phyloP scores from a whole-genome alignment of 257 asterid genomes.

The Solanum commersonii region DNA sequence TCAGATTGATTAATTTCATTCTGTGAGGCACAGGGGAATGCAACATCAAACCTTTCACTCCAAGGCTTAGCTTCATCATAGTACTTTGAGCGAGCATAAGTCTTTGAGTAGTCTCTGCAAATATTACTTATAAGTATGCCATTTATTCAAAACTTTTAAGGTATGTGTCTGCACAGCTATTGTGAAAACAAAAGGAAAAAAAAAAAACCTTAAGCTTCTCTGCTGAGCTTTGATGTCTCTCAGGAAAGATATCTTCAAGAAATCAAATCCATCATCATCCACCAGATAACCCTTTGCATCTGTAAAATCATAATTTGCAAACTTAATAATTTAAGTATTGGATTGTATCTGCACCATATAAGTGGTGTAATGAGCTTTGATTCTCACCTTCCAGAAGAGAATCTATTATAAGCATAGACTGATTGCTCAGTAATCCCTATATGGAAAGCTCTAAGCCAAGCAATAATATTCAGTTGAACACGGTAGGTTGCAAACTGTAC shows the following conservation, averaged over 20 bases:
- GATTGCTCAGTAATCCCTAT: neutral
- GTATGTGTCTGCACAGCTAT: neutral
- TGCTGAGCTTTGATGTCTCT: slow-evolving; percentile 83
- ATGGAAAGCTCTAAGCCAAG: neutral
- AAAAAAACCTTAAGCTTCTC: slow-evolving; percentile 76
- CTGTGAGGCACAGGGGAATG: slow-evolving; percentile 93
- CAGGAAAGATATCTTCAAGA: slow-evolving; percentile 76
- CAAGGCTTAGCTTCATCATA: slow-evolving; percentile 92
- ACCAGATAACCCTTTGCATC: slow-evolving; percentile 94
- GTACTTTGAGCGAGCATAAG: slow-evolving; percentile 93
- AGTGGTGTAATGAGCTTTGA: neutral
- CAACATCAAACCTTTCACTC: slow-evolving; percentile 93
- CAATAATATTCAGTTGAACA: neutral
- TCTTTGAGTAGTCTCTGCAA: slow-evolving; percentile 91
- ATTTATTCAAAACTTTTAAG: neutral
- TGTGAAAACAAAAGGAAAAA: neutral
- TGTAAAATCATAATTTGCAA: slow-evolving; percentile 22
- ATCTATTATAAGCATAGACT: neutral
- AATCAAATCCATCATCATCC: slow-evolving; percentile 97
- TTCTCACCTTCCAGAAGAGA: neutral
- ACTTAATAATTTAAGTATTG: neutral
- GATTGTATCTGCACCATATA: neutral
- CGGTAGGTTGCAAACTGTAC: neutral
- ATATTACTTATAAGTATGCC: slow-evolving; percentile 16
- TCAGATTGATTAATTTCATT: slow-evolving; percentile 91